Evolutionary conservation across 2,329 filamentous ascomycete species (phyloP).

Genomic region (Colletotrichum theobromicola): DNA sequence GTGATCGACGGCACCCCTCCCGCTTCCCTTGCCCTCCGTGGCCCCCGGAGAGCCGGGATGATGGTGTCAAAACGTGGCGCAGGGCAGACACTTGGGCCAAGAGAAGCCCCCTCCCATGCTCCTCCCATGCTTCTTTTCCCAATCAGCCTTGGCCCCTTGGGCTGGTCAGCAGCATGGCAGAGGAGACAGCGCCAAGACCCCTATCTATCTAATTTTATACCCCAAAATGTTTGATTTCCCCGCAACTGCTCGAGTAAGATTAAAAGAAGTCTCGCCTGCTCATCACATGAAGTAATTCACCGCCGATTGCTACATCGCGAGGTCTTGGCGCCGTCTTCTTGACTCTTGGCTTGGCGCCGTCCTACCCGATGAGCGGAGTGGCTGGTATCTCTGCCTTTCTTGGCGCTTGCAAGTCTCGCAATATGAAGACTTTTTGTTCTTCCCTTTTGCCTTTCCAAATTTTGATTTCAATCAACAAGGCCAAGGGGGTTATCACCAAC

Average conservation of each 20-base stretch:
- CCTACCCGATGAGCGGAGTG: background rate
- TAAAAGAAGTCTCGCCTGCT: background rate
- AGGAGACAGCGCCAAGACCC: background rate
- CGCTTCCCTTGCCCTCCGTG: background rate
- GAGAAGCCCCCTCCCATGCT: no score
- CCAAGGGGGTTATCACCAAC: background rate
- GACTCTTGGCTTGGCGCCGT: background rate
- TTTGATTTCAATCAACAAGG: background rate
- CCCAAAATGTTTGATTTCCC: background rate
- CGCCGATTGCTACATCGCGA: background rate
- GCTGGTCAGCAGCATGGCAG: background rate
- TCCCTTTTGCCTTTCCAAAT: background rate
- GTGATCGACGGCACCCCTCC: background rate
- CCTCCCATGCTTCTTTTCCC: background rate
- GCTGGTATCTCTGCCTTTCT: background rate
- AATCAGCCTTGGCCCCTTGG: constrained; percentile 1
- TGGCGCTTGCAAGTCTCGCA: background rate
- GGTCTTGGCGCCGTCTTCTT: constrained; percentile 5
- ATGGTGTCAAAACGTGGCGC: background rate
- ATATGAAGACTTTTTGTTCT: background rate
- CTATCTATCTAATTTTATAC: constrained; percentile 5
- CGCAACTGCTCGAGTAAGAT: background rate
- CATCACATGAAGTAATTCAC: background rate
- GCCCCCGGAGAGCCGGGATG: background rate
- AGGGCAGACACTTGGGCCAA: background rate